Base-by-base conservation (phyloP, 305 asterid genomes). In the Striga hermonthica region DNA sequence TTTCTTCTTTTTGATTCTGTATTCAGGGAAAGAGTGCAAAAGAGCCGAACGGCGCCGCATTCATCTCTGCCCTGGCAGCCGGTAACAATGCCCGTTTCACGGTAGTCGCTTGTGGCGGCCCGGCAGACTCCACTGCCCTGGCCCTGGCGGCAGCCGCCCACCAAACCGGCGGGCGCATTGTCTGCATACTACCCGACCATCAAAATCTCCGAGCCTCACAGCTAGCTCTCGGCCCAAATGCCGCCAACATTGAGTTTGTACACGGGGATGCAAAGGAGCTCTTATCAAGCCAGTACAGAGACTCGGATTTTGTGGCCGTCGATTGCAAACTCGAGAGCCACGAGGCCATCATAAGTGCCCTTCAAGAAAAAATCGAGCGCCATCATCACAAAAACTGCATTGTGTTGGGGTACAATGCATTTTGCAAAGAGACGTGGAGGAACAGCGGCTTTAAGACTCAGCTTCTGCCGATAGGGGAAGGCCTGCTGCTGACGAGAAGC, bases 61-160 rank as follows among this genome's bases (percentile, higher is more conserved):
- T 88, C 79, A 83, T 91, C 35, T 91, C 97, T 0, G 95, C 96
- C 13, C 69, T 91, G 4, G 96, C 96, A 0, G 97, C 97, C 3
- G 97, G 97, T 2, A 91, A 88, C 81, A 91, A 79, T n/a, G 86
- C 68, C 14, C 90, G 81, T 43, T 58, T 84, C 62, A 83, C 79
- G 71, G 85, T 83, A 7, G 83, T 83, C 0, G 91, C 90, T 0
- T 84, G 97, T 69, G 81, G 84, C 37, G 75, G 79, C 9, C 40
- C 79, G 0, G 91, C 90, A 6, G 96, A 88, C n/a, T 76, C 94
- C 43, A 83, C 96, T 52, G 70, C 87, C 36, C 70, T 86, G 3
- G 96, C 96, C 66, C 69, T 90, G 34, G 83, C 75, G 9, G 93
- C 91, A 0, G 97, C 95, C 0, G 90, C 97, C 0, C 95, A 88